Percentiles rank a stretch among this genome's conserved stretches.
Evolutionary conservation across 768 basidiomycete genomes (phyloP).

Genomic region (Xerocomellus amylosporus): DNA sequence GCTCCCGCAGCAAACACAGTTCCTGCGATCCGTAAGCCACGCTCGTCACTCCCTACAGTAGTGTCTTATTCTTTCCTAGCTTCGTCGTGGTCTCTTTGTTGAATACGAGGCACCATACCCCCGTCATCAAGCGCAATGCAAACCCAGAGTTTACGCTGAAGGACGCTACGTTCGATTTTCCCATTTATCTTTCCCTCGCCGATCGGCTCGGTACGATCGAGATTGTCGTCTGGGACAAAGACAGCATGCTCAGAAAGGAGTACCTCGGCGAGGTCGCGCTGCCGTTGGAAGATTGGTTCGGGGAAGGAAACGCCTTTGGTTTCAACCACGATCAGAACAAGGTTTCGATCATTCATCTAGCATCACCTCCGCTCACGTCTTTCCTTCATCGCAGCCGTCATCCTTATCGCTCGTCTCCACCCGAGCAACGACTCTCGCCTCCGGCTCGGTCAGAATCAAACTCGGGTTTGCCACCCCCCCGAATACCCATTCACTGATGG

Average conservation of each 20-base stretch:
- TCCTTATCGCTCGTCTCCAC: constrained; percentile 47
- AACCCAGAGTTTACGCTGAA: constrained; percentile 65
- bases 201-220: constrained; percentile 75
- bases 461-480: constrained; percentile 54
- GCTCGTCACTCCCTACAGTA: not conserved
- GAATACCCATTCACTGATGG: constrained; percentile 41
- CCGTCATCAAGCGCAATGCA: constrained; percentile 67
- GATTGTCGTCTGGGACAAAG: constrained; percentile 92
- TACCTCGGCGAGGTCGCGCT: constrained; percentile 88
- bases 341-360: constrained; percentile 41
- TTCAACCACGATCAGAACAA: constrained; percentile 68
- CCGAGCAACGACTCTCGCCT: constrained; percentile 42
- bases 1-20: constrained; percentile 65
- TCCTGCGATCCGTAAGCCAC: constrained; percentile 71
- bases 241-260: constrained; percentile 77
- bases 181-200: constrained; percentile 73
- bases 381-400: constrained; percentile 39
- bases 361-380: not conserved
- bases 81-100: constrained; percentile 68
- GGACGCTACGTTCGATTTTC: constrained; percentile 87
- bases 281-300: constrained; percentile 81
- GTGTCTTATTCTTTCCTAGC: constrained; percentile 34
- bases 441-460: constrained; percentile 58
- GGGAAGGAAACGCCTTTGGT: constrained; percentile 37
- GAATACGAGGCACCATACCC: constrained; percentile 62